phyloP scores from a whole-genome alignment of 768 basidiomycete species.

The Lactarius hatsudake region DNA sequence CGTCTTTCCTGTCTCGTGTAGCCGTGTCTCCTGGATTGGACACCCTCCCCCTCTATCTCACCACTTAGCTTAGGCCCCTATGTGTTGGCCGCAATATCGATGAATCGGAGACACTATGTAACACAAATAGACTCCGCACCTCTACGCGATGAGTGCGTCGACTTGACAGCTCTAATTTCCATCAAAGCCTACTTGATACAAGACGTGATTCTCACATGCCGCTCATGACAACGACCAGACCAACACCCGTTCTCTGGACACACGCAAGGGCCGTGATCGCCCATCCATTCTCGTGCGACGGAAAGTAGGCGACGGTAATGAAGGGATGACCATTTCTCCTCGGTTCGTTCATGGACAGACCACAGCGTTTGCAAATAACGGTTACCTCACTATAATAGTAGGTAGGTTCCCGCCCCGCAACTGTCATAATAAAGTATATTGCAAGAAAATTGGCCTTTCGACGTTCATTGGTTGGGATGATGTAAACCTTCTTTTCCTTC shows the following conservation, averaged over 20 bases:
- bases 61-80: slow-evolving; percentile 10
- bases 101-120: slow-evolving; percentile 25
- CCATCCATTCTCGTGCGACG: slow-evolving; percentile 3
- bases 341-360: not conserved
- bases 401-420: not conserved
- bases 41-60: slow-evolving; percentile 22
- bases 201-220: slow-evolving; percentile 6
- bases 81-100: slow-evolving; percentile 15
- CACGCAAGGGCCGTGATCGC: slow-evolving; percentile 4
- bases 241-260: not conserved
- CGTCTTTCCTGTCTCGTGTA: slow-evolving; percentile 21
- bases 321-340: not conserved
- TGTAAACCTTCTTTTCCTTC: not conserved
- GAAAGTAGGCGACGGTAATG: slow-evolving; percentile 1
- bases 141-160: slow-evolving; percentile 4
- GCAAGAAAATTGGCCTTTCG: not conserved
- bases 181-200: not conserved
- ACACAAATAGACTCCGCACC: slow-evolving; percentile 20
- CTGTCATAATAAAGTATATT: not conserved
- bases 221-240: not conserved
- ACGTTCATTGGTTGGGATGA: not conserved
- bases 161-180: not conserved
- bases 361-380: not conserved
- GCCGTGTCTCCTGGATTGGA: slow-evolving; percentile 25
- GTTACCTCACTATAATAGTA: not conserved